Percentiles rank a stretch among this genome's conserved stretches.
Conservation (phyloP, 2,329 filamentous ascomycete species). For the Metarhizium rileyi region DNA sequence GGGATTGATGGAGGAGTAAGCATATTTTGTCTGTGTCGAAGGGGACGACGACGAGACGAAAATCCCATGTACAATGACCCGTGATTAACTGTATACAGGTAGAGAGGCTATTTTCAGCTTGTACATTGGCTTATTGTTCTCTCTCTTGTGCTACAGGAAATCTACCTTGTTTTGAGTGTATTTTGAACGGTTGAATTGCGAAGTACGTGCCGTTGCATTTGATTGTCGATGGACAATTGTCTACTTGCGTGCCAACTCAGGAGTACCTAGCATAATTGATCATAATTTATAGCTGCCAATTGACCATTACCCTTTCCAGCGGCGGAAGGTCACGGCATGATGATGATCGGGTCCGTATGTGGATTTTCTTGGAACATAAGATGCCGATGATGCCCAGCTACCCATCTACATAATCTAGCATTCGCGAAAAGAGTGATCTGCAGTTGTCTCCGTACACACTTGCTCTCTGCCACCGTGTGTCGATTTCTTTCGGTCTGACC, state of each 20-base stretch:
- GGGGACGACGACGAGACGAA: conserved; percentile 18
- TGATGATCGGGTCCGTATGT: too few species aligned
- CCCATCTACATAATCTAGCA: too few species aligned
- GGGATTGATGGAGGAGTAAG: background rate
- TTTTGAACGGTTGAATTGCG: background rate
- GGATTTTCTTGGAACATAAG: too few species aligned
- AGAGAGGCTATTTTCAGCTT: conserved; percentile 18
- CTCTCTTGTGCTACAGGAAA: conserved; percentile 12
- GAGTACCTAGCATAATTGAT: too few species aligned
- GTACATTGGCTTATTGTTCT: conserved; percentile 18
- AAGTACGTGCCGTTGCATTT: background rate
- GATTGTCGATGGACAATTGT: background rate
- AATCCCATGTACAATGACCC: conserved; percentile 32
- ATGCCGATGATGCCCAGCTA: too few species aligned
- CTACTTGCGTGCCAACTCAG: background rate
- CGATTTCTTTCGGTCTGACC: too few species aligned
- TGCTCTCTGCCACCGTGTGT: too few species aligned
- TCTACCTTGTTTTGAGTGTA: conserved; percentile 4
- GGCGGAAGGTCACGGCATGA: too few species aligned
- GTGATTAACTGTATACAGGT: conserved; percentile 28
- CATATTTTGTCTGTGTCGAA: conserved; percentile 5
- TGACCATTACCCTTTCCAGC: too few species aligned
- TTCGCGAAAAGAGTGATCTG: too few species aligned
- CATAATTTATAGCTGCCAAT: too few species aligned
- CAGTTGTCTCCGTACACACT: too few species aligned